phyloP scores from a whole-genome alignment of 352 stramenopile genomes.

The Saprolegnia parasitica region DNA sequence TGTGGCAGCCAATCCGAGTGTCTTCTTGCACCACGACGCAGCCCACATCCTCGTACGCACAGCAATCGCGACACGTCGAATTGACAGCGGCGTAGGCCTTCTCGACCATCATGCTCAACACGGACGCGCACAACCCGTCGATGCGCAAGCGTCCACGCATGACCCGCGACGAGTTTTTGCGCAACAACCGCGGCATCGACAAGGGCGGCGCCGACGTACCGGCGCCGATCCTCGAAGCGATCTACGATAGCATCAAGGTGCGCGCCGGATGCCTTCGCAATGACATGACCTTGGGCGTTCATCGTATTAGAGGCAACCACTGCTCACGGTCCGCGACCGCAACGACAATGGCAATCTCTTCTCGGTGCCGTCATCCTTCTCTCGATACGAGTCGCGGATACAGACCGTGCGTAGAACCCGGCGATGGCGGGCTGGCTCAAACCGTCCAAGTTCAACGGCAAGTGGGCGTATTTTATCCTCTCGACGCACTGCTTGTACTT shows the following conservation, averaged over 20 bases:
- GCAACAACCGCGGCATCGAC: constrained; percentile 84
- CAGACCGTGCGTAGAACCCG: no score
- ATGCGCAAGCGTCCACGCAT: constrained; percentile 90
- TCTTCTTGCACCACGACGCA: constrained; percentile 95
- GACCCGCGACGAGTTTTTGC: constrained; percentile 77
- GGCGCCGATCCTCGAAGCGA: constrained; percentile 87
- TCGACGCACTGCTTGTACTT: constrained; percentile 23
- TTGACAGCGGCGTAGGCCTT: constrained; percentile 62
- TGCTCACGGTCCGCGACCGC: constrained; percentile 21
- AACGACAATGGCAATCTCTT: constrained; percentile 30
- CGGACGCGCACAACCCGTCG: constrained; percentile 93
- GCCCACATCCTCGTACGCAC: constrained; percentile 91
- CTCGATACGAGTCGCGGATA: no score
- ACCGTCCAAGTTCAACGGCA: background rate
- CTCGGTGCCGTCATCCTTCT: background rate
- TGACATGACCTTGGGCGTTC: background rate
- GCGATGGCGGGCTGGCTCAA: constrained; percentile 24
- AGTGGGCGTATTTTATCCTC: constrained; percentile 22
- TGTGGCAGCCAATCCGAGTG: constrained; percentile 58
- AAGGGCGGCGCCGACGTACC: constrained; percentile 91
- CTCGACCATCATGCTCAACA: constrained; percentile 99
- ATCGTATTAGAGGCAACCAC: constrained; percentile 16
- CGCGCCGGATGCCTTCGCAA: background rate
- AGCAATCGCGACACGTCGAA: background rate
- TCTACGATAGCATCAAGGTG: constrained; percentile 96